phyloP scores from a whole-genome alignment of 129 eudicot species.

The Tagetes patula region DNA sequence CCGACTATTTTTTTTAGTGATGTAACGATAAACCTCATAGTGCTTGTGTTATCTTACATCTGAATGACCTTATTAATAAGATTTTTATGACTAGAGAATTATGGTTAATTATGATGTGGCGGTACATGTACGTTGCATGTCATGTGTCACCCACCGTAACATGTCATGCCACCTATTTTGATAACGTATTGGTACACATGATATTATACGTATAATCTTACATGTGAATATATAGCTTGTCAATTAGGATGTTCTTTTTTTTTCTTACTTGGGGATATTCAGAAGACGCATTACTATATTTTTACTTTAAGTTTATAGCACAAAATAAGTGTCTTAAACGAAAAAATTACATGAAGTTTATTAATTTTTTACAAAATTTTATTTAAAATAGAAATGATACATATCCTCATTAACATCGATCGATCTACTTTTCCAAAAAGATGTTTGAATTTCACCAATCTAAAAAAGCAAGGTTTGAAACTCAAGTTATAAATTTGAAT shows the following conservation, averaged over 20 bases:
- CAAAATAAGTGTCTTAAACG: background rate
- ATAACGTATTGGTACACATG: background rate
- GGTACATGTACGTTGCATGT: background rate
- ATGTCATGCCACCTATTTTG: background rate
- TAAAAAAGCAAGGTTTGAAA: background rate
- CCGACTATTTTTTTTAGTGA: too few species aligned
- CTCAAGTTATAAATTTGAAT: background rate
- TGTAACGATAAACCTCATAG: background rate
- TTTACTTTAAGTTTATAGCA: too few species aligned
- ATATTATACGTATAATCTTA: background rate
- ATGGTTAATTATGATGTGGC: background rate
- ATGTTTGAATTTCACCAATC: background rate
- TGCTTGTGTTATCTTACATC: background rate
- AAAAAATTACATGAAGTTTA: background rate
- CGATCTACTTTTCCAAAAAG: background rate
- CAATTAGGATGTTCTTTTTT: background rate
- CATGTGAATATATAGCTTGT: background rate
- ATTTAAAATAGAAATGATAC: background rate
- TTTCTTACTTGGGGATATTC: background rate
- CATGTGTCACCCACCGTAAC: background rate
- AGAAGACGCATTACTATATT: background rate
- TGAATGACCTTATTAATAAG: background rate
- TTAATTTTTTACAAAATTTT: background rate
- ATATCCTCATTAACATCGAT: background rate
- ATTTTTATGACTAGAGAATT: background rate